Evolutionary conservation across 495 filamentous ascomycete species (phyloP), one percentile per base, ranked within the genome.

Genomic region (Jackrogersella multiformis): DNA sequence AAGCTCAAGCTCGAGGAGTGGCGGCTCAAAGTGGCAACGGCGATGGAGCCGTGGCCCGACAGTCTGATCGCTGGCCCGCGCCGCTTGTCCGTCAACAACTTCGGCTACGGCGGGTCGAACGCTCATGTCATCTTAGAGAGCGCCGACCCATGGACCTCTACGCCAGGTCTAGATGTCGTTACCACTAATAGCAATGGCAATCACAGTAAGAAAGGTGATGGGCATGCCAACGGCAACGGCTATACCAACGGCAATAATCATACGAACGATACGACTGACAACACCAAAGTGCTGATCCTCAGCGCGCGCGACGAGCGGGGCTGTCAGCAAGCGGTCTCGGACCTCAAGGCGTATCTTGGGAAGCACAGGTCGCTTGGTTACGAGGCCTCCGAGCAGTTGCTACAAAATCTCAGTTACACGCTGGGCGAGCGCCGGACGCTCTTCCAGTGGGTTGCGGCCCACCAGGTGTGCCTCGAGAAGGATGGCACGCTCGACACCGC

Each of bases 91-190:
- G 72, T 84, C 42, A 84, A 82, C 61, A 79, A 73, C 21, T 83
- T 81, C 56, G 83, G 83, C 1, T 82, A 76, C 39, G 82, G 82
- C 2, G 82, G 83, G 6, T 61, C 80, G 0, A 85, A 85, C 49
- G 74, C 76, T 0, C 80, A 84, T 61, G 73, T 72, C 4, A 74
- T 46, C 10, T 7, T 46, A 15, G 42, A 46, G 42, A 4, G 23
- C 12, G 42, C 42, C 4, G 51, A 23, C 16, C 21, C 48, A 26
- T 15, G 3, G n/a, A 32, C 24, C 18, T 4, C 8, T 13, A 8
- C 10, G 15, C 41, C 41, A 9, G 7, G 12, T 2, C 9, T 12
- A 6, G 3, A 16, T 34, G 7, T 8, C n/a, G 7, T 10, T 36
- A 13, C 34, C 12, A n/a, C 34, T 9, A 21, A 32, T 34, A 2